Base-by-base conservation (phyloP, 1,139 yeast species). In the Suhomyces terraborum region DNA sequence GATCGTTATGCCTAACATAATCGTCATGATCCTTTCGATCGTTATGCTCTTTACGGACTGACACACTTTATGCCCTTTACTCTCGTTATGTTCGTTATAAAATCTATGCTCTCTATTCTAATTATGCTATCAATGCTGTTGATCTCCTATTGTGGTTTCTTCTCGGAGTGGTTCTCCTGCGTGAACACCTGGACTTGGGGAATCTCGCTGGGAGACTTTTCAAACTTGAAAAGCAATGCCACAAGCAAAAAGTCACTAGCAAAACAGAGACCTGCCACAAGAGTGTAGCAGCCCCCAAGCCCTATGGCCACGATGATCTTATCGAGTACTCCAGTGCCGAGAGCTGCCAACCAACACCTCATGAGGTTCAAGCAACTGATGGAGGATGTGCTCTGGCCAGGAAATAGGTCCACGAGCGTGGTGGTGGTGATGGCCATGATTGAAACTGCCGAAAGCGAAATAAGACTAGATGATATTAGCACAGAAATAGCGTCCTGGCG, bases 291-390 rank as follows among this genome's bases (percentile, higher is more conserved):
- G 1, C 75, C 73, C 0, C 75, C 75, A 3, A 64, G 45, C 2
- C 62, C 59, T 59, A 69, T 51, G 6, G 57, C 45, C 4, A 21
- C 16, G 4, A 53, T 47, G 69, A 69, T 61, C 12, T 55, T 55
- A 12, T 66, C 66, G 17, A 67, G 45, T 0, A 64, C 66, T 0
- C 70, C 75, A 2, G 62, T 51, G 2, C 63, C 58, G 8, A 61
- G 42, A 1, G 75, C 75, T 2, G 70, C 71, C 30, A 68, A 45
- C 39, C 54, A 54, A 45, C 75, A 69, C 38, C 75, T 53, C 36
- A 62, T 55, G 35, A 70, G 52, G 46, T 69, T 69, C 46, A 70
- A 46, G 37, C 69, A 63, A 43, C 73, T 67, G 4, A 72, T 59
- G 39, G 70, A 62, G 1, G 72, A 58, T 23, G 67, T 64, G 2